Base-by-base conservation (phyloP, 345 rosid species). In the Ailanthus altissimus region DNA sequence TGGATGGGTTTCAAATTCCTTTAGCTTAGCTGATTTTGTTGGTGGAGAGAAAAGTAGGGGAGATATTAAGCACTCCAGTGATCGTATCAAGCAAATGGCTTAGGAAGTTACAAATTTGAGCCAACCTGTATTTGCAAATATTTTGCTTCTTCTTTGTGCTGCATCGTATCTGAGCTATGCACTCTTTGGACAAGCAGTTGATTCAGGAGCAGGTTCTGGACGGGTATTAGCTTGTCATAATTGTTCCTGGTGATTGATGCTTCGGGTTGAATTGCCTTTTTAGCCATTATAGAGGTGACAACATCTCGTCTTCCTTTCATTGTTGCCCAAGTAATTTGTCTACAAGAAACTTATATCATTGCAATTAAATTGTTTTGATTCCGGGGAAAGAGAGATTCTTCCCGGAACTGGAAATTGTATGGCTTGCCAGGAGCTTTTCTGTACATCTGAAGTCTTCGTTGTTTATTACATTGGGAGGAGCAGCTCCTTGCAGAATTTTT, bases 1-100 rank as follows among this genome's bases (percentile, higher is more conserved):
- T 73, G 67, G 76, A 59, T 59, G 76, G 76, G 28, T 45, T 59
- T 16, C 28, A 18, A 59, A 73, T 26, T 59, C 57, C 5, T 4
- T 26, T 25, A 59, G 56, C 21, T 23, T 73, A 60, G 56, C 67
- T 26, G 76, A 59, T 21, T 25, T 59, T 10, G 23, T 73, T 73
- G 38, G 45, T 16, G 76, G 56, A 47, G 63, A 59, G 26, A 20
- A 18, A 45, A 73, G 16, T 73, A 38, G 65, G 13, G 43, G 8
- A 45, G 43, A 59, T 25, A 18, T 58, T 45, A 67, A 73, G 3
- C 56, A 45, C 36, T 59, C 45, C 8, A 46, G 45, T 21, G 32
- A 43, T 43, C 67, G 25, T 4, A 10, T 72, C 15, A 59, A 59
- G 67, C 57, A 73, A 25, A 59, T 18, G 66, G 76, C 67, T 73